Percentiles rank a stretch among this genome's conserved stretches.
These are phyloP conservation scores for Penicillium diatomitis DNA, from an alignment of 495 filamentous ascomycete species.

Conservation along the genomic window DNA sequence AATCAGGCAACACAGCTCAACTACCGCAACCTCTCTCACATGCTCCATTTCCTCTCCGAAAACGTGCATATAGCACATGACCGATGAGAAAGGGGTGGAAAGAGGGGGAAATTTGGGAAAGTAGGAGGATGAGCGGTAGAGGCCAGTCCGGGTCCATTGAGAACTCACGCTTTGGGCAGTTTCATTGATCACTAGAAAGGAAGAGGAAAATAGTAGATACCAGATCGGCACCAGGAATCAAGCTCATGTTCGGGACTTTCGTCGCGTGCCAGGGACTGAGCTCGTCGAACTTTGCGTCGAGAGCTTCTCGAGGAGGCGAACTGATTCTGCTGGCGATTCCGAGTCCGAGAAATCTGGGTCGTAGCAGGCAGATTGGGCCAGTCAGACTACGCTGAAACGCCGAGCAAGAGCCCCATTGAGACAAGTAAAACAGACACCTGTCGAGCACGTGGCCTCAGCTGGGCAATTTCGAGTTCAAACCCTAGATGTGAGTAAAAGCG, in stretches of 20 bases:
- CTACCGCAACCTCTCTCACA: neutral
- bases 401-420: too few species aligned
- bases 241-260: too few species aligned
- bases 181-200: conserved; percentile 9
- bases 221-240: neutral
- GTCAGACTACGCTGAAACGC: too few species aligned
- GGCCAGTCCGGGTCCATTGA: neutral
- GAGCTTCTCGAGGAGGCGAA: neutral
- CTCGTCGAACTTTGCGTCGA: too few species aligned
- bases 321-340: neutral
- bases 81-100: conserved; percentile 34
- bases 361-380: neutral
- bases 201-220: neutral
- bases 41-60: conserved; percentile 32
- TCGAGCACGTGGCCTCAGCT: too few species aligned
- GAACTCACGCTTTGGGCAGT: neutral
- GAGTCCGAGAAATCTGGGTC: neutral
- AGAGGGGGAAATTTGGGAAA: conserved; percentile 5
- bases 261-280: too few species aligned
- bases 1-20: neutral
- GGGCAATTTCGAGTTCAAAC: neutral
- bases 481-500: conserved; percentile 1
- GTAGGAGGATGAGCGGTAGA: conserved; percentile 2
- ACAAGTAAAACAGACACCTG: too few species aligned
- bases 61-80: conserved; percentile 32